Evolutionary conservation across 1,284 basidiomycete genomes (phyloP), one percentile per base, ranked within the genome.

Genomic region (Ustilago curta): DNA sequence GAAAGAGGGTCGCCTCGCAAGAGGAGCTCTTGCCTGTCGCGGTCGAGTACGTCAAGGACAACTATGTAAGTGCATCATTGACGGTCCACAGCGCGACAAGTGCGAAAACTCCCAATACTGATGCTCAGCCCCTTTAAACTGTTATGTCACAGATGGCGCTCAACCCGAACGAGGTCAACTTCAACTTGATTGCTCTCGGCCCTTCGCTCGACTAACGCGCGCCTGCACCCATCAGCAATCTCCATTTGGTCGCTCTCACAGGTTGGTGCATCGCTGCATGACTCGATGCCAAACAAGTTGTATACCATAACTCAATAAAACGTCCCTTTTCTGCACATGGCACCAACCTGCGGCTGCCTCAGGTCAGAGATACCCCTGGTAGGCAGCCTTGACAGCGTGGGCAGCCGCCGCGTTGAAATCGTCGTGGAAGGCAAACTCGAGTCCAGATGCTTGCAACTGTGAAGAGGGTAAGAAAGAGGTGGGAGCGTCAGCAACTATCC

Each of bases 101-200:
- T 14, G 2, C 1, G 12, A 14, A 37, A 9, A 37, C 4, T 25
- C 19, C 21, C 9, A n/a, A 29, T 29, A 23, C 27, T 47, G 45
- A 47, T 27, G 27, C 45, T 29, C n/a, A 3, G 7, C 21, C 31
- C 11, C 7, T 8, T 8, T 16, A 8, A 18, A 9, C 9, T 31
- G 25, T 4, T 45, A 37, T 12, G 4, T 4, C 2, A 37, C 54
- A 82, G 76, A 84, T 84, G 82, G 59, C 63, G 2, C 44, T 70
- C 16, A 70, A 81, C 31, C 82, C 83, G 0, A 54, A 82, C 8
- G 72, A 78, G 50, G 65, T 81, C 60, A 79, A 83, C 64, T 84
- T 79, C 51, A 82, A 80, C 49, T 65, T 84, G 16, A 83, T 84
- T 19, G 83, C 83, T n/a, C 63, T 84, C 11, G 77, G 62, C 4